These are phyloP conservation scores for Aegilops longissima DNA, from an alignment of 176 grass and related monocot species.

Conservation along the genomic window DNA sequence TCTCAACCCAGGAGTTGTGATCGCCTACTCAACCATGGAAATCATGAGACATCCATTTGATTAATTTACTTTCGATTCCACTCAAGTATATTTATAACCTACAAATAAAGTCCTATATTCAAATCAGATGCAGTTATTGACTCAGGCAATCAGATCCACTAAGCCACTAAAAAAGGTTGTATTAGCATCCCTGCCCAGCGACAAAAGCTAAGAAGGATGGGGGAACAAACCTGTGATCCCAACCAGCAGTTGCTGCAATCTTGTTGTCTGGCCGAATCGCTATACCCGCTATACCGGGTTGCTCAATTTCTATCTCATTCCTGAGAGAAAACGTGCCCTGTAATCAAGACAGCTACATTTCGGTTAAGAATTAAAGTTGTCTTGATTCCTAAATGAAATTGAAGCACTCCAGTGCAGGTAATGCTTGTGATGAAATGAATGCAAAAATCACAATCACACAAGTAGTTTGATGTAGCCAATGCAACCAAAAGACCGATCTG, in stretches of 20 bases:
- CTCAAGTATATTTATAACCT: not conserved
- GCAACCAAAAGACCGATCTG: too few species aligned
- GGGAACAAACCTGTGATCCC: conserved; percentile 80
- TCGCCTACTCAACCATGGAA: not conserved
- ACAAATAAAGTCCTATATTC: not conserved
- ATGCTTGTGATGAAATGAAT: not conserved
- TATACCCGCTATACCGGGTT: conserved; percentile 60
- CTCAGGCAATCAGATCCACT: not conserved
- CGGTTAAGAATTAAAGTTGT: not conserved
- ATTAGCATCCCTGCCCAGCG: not conserved
- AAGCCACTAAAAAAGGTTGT: not conserved
- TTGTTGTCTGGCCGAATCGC: conserved; percentile 76
- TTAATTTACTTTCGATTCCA: not conserved
- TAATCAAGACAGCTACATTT: conserved; percentile 21
- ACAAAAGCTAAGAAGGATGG: conserved; percentile 20
- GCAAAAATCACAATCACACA: not conserved
- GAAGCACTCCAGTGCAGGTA: not conserved
- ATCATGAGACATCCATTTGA: not conserved
- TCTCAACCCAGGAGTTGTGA: not conserved
- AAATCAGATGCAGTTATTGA: not conserved
- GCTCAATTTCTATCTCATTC: conserved; percentile 81
- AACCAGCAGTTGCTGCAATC: conserved; percentile 88
- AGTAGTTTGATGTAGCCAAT: not conserved
- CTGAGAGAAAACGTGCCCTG: conserved; percentile 63
- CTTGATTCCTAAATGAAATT: not conserved